Base-by-base conservation (phyloP, 768 basidiomycete species). In the Boletus subparvulus region DNA sequence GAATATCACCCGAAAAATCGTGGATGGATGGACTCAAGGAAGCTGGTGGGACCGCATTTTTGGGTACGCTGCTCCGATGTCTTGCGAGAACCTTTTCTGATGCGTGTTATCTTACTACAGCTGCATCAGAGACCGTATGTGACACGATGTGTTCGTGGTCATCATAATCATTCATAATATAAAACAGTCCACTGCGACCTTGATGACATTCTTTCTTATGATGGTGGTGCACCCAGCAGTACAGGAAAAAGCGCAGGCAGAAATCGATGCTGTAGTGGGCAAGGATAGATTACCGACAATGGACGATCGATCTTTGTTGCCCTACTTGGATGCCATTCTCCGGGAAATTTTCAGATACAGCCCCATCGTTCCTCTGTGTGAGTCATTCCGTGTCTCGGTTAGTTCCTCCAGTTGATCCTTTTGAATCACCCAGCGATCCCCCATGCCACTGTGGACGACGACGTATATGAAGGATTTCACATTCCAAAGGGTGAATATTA, bases 401-500 rank as follows among this genome's bases (percentile, higher is more conserved):
- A 10, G 11, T 6, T 28, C 9, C 2, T 6, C 11, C n/a, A 13
- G 3, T 3, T n/a, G 4, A 47, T 35, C 10, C 1, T 3, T 1
- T 1, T 32, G 14, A 12, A n/a, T 19, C 32, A n/a, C 9, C 0
- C 9, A 65, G 70, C 59, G 6, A 8, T 74, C 9, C 66, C 73
- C 2, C 73, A 71, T 55, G 47, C 56, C 8, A 24, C 65, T 3
- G 74, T 75, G 0, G 56, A 74, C n/a, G 76, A 78, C 26, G 78
- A 79, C 41, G 52, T 72, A 7, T 79, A 78, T 51, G 61, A 7
- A 1, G 39, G n/a, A 40, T 40, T 17, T 9, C 39, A 19, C 39
- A 40, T 40, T 40, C 39, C 35, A 16, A 36, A 36, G 14, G 35
- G 35, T 36, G 14, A 40, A n/a, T 39, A n/a, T 7, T 17, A 8